Evolutionary conservation across 345 rosid species (phyloP), one percentile per base, ranked within the genome.

Genomic region (Camelina neglecta): DNA sequence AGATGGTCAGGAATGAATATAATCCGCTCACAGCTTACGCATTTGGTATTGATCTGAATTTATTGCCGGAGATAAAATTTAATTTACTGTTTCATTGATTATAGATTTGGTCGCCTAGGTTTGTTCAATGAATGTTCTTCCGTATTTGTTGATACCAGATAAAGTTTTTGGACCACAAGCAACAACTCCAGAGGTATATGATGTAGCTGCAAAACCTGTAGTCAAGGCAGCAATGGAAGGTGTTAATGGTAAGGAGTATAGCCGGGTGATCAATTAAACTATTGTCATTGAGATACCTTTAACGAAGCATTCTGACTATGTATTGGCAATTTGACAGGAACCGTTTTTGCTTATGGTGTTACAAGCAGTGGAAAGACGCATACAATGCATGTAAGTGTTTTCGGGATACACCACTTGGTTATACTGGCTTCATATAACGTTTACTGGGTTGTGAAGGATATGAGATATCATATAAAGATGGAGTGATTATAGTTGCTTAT

Each of bases 191-290:
- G 97, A 88, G 60, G 97, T 91, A 11, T 93, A 93, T 83, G 96
- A 89, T 69, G 82, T 93, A 64, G 97, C 97, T 42, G 98, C 92
- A 7, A 91, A 85, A 69, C 96, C 98, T 16, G 97, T 93, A 29
- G 93, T 93, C 65, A 89, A 87, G 87, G 85, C 93, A 75, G 98
- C 98, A 11, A 93, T 93, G 98, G 98, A 93, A 78, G 98, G 98
- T 74, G 84, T 93, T 11, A 93, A 91, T 72, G 98, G 98, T 93
- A 84, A 63, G 83, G n/a, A 45, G 4, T 21, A 71, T 71, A 15
- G 49, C 74, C 23, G 56, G 36, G 12, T 13, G 4, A 35, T 59
- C 35, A 13, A 11, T 33, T 69, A 55, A 55, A 54, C 57, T 16
- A 24, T 54, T 69, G 0, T 16, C 61, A 24, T 41, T 29, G 38